Evolutionary conservation across 2,329 filamentous ascomycete species (phyloP), one percentile per base, ranked within the genome.

Genomic region (Thelonectria olida): DNA sequence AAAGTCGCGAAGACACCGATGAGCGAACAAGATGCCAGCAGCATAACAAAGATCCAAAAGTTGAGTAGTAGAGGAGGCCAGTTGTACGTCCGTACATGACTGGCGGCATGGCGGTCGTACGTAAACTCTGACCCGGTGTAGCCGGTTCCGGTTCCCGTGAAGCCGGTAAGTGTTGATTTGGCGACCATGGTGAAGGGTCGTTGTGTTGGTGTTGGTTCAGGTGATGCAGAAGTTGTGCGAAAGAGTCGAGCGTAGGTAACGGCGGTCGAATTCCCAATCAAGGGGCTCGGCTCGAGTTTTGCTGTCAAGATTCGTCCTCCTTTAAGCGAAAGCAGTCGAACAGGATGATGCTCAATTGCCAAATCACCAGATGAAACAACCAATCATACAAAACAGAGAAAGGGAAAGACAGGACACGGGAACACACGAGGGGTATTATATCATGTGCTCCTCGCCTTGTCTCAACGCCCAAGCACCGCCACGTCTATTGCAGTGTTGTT

Each of bases 31-130:
- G 85, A 83, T 1, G 86, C 82, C 4, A 87, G 79, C 10, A 90
- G 78, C 84, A 90, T 90, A 66, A 90, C 79, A 50, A 90, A 79
- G 72, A 90, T 86, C 87, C 88, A 90, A 51, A 90, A 76, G 72
- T 90, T 90, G 60, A 91, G 81, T 75, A 89, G 85, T 55, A 87
- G 75, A n/a, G 86, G 85, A 17, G 88, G 88, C 88, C 88, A 91
- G 78, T 88, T 87, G 80, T 90, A 91, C 41, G 83, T 84, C 71
- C 85, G 84, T 4, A 88, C 74, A 65, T 80, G 77, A 50, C 73
- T 81, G 62, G 79, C 71, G 38, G 79, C 67, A 56, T 78, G 79
- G 42, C 80, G 79, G 59, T 80, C 76, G 73, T 82, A 80, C 58
- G 80, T 75, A 71, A 78, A 68, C 31, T 82, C 83, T 62, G 73